Evolutionary conservation across 1,284 basidiomycete species (phyloP), one percentile per base, ranked within the genome.

Genomic region (Boletellus deceptivus): DNA sequence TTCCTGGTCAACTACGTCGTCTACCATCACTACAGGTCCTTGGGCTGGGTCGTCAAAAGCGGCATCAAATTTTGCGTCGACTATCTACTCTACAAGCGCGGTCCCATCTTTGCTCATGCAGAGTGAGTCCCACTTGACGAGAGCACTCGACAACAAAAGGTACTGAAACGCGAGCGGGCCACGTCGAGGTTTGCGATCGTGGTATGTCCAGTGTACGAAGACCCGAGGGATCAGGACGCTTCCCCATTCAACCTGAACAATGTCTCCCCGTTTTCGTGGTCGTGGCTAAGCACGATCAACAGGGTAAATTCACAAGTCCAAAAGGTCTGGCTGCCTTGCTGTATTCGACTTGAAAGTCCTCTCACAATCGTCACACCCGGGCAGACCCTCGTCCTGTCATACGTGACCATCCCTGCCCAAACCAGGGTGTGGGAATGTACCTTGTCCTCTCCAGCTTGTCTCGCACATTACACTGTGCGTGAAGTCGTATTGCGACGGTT

Each of bases 11-110:
- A 91, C 59, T 99, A 98, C 64, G 84, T 88, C 44, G 85, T 84
- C 7, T 98, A 96, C 65, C 96, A 99, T 67, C 93, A 99, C 70
- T 99, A 91, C 67, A 84, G 96, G 18, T 93, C 94, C 2, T 78
- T 99, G 5, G 97, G 97, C n/a, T 99, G 97, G 97, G 91, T 98
- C 16, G 87, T 98, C 54, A 93, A 95, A 69, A 84, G 84, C 22
- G 97, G 97, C 3, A 86, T 97, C 74, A 99, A 99, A 71, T 99
- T 99, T 70, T 98, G 94, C 64, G 89, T 89, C 38, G 97, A 99
- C 64, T 93, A 90, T 72, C 77, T 99, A 14, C 73, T 99, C 29
- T 99, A 99, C 71, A 95, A 94, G 56, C 82, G 89, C 9, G 97
- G 97, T 0, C 95, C 96, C 0, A 93, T 97, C 0, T 98, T 98